phyloP scores from a whole-genome alignment of 495 filamentous ascomycete genomes.

The Ramalina peruviana region DNA sequence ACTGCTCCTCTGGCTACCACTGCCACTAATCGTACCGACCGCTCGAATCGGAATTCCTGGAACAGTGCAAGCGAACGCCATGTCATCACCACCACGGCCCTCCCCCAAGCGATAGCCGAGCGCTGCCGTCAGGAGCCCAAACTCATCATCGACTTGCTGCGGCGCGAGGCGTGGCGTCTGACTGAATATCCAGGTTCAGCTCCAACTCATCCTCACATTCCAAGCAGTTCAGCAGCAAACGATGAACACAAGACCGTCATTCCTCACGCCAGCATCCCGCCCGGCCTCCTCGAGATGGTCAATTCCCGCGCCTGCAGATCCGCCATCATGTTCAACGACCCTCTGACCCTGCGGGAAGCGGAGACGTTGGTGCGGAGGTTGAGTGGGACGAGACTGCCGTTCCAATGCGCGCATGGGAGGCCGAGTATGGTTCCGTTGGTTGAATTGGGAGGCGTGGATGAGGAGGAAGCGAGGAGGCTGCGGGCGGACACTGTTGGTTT shows the following conservation, averaged over 20 bases:
- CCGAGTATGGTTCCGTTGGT: slow-evolving; percentile 64
- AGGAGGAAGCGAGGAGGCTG: background rate
- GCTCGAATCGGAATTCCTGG: background rate
- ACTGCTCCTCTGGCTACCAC: background rate
- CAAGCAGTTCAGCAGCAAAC: too few relatives aligned
- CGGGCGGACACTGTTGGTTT: background rate
- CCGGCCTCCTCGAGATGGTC: slow-evolving; percentile 70
- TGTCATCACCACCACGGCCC: slow-evolving; percentile 33
- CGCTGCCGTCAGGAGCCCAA: slow-evolving; percentile 58
- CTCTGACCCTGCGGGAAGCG: slow-evolving; percentile 51
- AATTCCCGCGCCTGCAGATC: slow-evolving; percentile 83
- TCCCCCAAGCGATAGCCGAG: slow-evolving; percentile 62
- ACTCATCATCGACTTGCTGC: slow-evolving; percentile 53
- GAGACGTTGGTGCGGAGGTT: slow-evolving; percentile 45
- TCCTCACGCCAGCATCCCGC: slow-evolving; percentile 28
- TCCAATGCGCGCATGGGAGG: slow-evolving; percentile 83
- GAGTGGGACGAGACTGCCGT: slow-evolving; percentile 64
- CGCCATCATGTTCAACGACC: slow-evolving; percentile 96
- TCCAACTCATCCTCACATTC: background rate
- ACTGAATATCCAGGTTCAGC: slow-evolving; percentile 19
- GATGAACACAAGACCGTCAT: background rate
- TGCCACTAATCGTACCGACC: background rate
- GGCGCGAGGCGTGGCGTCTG: slow-evolving; percentile 55
- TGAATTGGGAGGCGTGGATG: slow-evolving; percentile 29
- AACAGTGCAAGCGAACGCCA: slow-evolving; percentile 1